Evolutionary conservation across 1,284 basidiomycete species (phyloP), one percentile per base, ranked within the genome.

Genomic region (Pseudozyma sp.): DNA sequence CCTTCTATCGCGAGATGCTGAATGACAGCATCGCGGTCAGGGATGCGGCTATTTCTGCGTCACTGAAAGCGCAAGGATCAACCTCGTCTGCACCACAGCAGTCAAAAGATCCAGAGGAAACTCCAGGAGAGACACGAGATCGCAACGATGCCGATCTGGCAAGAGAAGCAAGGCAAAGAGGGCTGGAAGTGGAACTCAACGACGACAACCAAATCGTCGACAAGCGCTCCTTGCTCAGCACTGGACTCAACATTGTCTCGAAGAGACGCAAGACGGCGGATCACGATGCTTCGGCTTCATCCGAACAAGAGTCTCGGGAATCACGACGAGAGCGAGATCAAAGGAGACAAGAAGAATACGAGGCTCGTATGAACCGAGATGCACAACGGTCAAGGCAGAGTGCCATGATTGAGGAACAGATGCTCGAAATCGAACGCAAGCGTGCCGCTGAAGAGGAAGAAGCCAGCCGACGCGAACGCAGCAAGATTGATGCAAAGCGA

Each of bases 121-220:
- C 38, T 21, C 21, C 39, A n/a, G 34, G 19, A 9, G 81, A 65
- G 19, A 18, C 10, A 1, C 43, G 72, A 36, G 78, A 75, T 36
- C 50, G 57, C 9, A 66, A 59, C 14, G 93, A 94, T 85, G 83
- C 89, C 58, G 91, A 92, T 83, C 88, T 92, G 44, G 93, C 91
- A 8, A 61, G 57, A 44, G 89, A 87, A 70, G 85, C 88, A 59
- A 92, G 92, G 14, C 87, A 88, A 64, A 89, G 88, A 76, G 95
- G 95, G 18, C 92, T 93, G 85, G 88, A 91, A n/a, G 91, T 99
- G 44, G 95, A 97, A 85, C 87, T 98, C 53, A 99, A 99, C 86
- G 97, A 99, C 85, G 95, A 98, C 79, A 95, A 95, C 80, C 92
- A 97, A 85, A 93, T 99, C 53, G 92, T 99, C 53, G 96, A 99